Evolutionary conservation across 2,329 filamentous ascomycete genomes (phyloP).

Genomic region (Colletotrichum scovillei): DNA sequence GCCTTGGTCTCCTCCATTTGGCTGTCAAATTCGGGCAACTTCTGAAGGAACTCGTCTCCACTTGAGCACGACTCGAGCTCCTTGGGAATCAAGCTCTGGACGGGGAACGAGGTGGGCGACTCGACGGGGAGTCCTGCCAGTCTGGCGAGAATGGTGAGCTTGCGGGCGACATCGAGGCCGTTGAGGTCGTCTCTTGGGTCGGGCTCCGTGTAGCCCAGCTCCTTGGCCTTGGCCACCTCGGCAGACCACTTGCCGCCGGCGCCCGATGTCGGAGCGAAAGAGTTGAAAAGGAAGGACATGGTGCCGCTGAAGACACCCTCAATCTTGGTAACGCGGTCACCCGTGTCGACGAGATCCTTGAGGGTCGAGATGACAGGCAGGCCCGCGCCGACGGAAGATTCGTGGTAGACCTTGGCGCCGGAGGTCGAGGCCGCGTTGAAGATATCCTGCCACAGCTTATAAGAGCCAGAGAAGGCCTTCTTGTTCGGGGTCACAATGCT

Average conservation of each 20-base stretch:
- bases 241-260: constrained; percentile 87
- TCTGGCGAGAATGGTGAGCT: constrained; percentile 93
- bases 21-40: constrained; percentile 84
- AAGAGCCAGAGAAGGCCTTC: constrained; percentile 91
- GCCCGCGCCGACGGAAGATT: constrained; percentile 93
- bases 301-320: constrained; percentile 98
- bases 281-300: constrained; percentile 98
- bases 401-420: constrained; percentile 90
- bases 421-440: constrained; percentile 77
- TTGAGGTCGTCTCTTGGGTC: constrained; percentile 90
- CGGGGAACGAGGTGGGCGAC: constrained; percentile 88
- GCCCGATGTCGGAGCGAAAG: constrained; percentile 85
- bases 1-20: constrained; percentile 90
- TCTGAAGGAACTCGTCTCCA: constrained; percentile 87
- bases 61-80: constrained; percentile 82
- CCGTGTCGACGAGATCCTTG: constrained; percentile 93
- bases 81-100: constrained; percentile 91
- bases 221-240: constrained; percentile 92
- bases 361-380: constrained; percentile 93
- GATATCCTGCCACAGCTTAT: constrained; percentile 88
- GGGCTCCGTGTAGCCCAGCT: constrained; percentile 91
- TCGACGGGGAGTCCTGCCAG: constrained; percentile 84
- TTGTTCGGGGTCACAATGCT: constrained; percentile 98
- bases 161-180: constrained; percentile 91
- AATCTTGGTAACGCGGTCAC: constrained; percentile 90